phyloP scores from a whole-genome alignment of 2,329 filamentous ascomycete genomes.

The Hymenoscyphus fructigenus region DNA sequence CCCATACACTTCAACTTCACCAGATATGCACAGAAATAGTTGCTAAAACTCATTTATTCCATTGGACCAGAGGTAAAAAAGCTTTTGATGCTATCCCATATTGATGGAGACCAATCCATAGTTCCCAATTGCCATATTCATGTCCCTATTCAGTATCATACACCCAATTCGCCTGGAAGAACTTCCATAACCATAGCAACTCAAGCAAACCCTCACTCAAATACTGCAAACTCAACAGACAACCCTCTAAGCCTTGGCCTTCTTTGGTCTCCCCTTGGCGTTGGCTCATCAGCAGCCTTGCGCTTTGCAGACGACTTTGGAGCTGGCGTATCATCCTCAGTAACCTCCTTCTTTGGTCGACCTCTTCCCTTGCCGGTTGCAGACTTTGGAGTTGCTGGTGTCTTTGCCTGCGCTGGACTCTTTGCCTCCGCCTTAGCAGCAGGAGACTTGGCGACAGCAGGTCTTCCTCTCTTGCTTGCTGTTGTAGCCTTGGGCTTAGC shows the following conservation, averaged over 20 bases:
- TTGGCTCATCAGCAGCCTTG: constrained; percentile 11
- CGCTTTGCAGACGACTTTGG: constrained; percentile 11
- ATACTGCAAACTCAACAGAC: not conserved
- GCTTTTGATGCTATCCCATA: not conserved
- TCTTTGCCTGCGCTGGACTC: not conserved
- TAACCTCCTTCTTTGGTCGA: not conserved
- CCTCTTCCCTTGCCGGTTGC: not conserved
- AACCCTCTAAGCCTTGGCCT: constrained; percentile 19
- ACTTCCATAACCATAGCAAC: not conserved
- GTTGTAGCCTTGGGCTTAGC: constrained; percentile 2
- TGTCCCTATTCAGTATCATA: not conserved
- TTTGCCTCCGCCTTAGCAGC: not conserved
- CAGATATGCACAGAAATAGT: not conserved
- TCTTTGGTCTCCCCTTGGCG: constrained; percentile 14
- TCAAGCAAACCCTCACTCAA: not conserved
- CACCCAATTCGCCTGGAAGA: not conserved
- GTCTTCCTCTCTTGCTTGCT: not conserved
- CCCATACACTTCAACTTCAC: not conserved
- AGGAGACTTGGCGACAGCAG: not conserved
- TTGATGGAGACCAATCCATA: not conserved
- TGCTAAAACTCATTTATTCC: not conserved
- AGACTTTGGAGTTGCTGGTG: constrained; percentile 1
- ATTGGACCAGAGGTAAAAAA: not conserved
- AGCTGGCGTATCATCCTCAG: not conserved
- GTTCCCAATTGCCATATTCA: not conserved